These are phyloP conservation scores for Elaeis guineensis DNA, from an alignment of 176 grass and related monocot species.

Conservation along the genomic window DNA sequence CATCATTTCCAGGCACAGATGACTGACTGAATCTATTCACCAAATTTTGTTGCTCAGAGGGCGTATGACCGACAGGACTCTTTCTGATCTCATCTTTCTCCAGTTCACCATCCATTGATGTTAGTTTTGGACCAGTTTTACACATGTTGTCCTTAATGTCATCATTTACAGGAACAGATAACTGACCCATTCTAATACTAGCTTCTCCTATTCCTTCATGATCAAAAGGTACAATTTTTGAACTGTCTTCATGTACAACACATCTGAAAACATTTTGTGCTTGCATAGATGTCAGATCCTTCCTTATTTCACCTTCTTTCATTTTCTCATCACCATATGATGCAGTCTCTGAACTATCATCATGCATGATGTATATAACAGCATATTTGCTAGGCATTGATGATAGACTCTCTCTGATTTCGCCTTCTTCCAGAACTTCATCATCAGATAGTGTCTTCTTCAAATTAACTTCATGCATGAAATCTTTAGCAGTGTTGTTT, in stretches of 20 bases:
- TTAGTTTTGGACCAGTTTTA: constrained; percentile 9
- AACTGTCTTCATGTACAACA: constrained; percentile 3
- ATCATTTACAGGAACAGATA: constrained; percentile 10
- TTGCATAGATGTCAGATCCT: constrained; percentile 12
- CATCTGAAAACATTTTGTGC: constrained; percentile 10
- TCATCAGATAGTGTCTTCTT: constrained; percentile 16
- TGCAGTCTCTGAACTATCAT: constrained; percentile 2
- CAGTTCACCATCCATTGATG: not conserved
- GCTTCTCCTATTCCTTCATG: constrained; percentile 1
- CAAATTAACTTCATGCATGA: constrained; percentile 8
- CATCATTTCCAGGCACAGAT: too few relatives aligned
- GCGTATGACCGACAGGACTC: constrained; percentile 7
- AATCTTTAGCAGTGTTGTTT: constrained; percentile 16
- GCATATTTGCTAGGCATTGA: too few relatives aligned
- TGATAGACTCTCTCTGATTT: constrained; percentile 19
- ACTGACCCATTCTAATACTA: constrained; percentile 7
- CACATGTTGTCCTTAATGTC: not conserved
- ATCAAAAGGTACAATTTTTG: constrained; percentile 12
- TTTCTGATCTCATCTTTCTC: constrained; percentile 25
- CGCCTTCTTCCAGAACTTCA: constrained; percentile 22
- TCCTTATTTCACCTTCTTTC: constrained; percentile 47
- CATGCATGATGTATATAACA: too few relatives aligned
- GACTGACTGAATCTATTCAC: not conserved
- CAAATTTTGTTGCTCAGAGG: constrained; percentile 10
- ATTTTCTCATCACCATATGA: constrained; percentile 7